Evolutionary conservation across 805 yeast genomes (phyloP), one percentile per base, ranked within the genome.

Genomic region (Isabelozyma rhagii): DNA sequence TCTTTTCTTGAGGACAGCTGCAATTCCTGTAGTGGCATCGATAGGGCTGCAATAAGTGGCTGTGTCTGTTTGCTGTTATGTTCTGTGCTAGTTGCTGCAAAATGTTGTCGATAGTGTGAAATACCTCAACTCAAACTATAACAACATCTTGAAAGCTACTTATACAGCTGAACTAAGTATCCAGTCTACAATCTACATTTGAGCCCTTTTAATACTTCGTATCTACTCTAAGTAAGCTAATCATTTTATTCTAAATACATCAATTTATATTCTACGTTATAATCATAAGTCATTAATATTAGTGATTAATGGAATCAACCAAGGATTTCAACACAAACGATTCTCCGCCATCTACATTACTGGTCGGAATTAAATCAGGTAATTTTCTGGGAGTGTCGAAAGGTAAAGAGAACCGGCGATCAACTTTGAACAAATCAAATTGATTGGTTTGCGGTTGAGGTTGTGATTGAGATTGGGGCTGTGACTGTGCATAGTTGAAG

Each of bases 271-370:
- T 31, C 36, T 31, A 31, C 36, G n/a, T 31, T 31, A 31, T 31
- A 3, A 31, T 31, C 36, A 31, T 31, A 31, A 31, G 36, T 31
- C 36, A 31, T 31, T 31, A 31, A 4, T 31, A 31, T 41, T 43
- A 70, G 47, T 68, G 68, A 55, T 72, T 68, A 41, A 73, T 68
- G 25, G 74, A 71, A 50, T 73, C 77, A 44, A 72, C 77, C 51
- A 73, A 66, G 14, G 74, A 67, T 54, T 72, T 67, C 55, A 71
- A 59, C 47, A 73, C 73, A 49, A 68, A 66, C 47, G 65, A 60
- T 31, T 55, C 64, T 8, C 50, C 47, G 13, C 27, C 21, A 4
- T 47, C 45, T 8, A 17, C 39, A 9, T 13, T 11, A 9, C 17
- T 15, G 18, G n/a, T 39, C 10, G 41, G 41, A 17, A 11, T 25